These are phyloP conservation scores for Phytophthora foliorum DNA, from an alignment of 352 stramenopile genomes.

Conservation along the genomic window DNA sequence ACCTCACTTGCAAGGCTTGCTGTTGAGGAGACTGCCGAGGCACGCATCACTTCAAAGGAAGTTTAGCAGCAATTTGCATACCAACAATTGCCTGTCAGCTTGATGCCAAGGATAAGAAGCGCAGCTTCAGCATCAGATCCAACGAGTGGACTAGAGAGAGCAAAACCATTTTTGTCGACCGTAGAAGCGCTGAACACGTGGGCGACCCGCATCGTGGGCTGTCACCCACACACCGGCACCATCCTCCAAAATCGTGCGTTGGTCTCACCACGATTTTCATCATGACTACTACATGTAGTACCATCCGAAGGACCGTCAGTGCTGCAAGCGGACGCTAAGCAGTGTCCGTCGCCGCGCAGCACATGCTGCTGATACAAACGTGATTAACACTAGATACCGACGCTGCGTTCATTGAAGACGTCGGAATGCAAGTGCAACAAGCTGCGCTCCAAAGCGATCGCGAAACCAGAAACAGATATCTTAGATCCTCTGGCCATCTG, in stretches of 20 bases:
- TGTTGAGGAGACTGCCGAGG: too few species aligned
- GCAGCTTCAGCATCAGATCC: neutral
- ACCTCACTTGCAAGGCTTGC: too few species aligned
- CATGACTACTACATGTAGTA: too few species aligned
- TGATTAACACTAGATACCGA: constrained; percentile 6
- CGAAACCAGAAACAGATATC: constrained; percentile 6
- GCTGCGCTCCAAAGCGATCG: too few species aligned
- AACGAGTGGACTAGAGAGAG: constrained; percentile 4
- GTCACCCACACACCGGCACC: too few species aligned
- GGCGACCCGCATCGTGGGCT: neutral
- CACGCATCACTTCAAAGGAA: too few species aligned
- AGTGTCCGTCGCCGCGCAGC: neutral
- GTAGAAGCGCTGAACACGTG: constrained; percentile 17
- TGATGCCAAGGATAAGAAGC: neutral
- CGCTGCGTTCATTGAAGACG: constrained; percentile 4
- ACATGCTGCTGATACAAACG: neutral
- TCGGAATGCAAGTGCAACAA: constrained; percentile 1
- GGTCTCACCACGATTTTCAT: constrained; percentile 29
- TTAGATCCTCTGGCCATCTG: constrained; percentile 3
- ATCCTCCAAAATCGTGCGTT: neutral
- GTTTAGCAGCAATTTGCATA: neutral
- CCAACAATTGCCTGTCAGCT: neutral
- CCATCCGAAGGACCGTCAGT: neutral
- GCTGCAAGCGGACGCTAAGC: neutral
- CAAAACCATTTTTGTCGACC: constrained; percentile 13